phyloP scores from a whole-genome alignment of 2,329 filamentous ascomycete genomes.

The Myriosclerotinia scirpicola region DNA sequence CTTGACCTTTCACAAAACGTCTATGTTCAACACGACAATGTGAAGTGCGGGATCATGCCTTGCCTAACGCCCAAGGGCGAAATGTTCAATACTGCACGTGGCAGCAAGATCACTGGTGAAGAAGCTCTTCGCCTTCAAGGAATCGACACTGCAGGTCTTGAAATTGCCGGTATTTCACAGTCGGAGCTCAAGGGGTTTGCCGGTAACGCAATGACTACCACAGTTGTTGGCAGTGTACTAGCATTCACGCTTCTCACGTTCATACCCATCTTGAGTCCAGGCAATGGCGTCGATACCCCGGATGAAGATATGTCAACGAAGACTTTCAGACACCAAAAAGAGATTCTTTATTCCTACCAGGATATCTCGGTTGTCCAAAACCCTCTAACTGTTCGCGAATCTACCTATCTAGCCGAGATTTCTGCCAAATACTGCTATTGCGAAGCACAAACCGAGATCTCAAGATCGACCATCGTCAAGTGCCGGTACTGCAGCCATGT shows the following conservation, averaged over 20 bases:
- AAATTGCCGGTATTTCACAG: constrained; percentile 63
- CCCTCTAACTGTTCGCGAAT: constrained; percentile 24
- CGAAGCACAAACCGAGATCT: constrained; percentile 49
- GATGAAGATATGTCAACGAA: not conserved
- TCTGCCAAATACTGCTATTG: constrained; percentile 56
- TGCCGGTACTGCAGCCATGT: constrained; percentile 56
- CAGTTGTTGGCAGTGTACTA: constrained; percentile 67
- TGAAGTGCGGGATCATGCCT: constrained; percentile 56
- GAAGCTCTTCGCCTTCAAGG: constrained; percentile 69
- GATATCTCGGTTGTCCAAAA: constrained; percentile 20
- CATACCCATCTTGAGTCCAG: constrained; percentile 14
- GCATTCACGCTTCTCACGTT: constrained; percentile 48
- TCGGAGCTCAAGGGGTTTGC: constrained; percentile 66
- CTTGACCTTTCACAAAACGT: constrained; percentile 74
- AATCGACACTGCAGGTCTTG: constrained; percentile 60
- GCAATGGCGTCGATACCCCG: constrained; percentile 22
- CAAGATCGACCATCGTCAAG: constrained; percentile 44
- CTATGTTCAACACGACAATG: constrained; percentile 54
- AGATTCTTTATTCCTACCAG: not conserved
- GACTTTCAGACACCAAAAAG: not conserved
- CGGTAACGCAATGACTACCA: constrained; percentile 77
- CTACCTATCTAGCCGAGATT: constrained; percentile 31
- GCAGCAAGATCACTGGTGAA: constrained; percentile 59
- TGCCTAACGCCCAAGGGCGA: constrained; percentile 69
- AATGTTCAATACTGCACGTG: constrained; percentile 59